Evolutionary conservation across 2,329 filamentous ascomycete species (phyloP).

Genomic region (Dothideomycetes sp.): DNA sequence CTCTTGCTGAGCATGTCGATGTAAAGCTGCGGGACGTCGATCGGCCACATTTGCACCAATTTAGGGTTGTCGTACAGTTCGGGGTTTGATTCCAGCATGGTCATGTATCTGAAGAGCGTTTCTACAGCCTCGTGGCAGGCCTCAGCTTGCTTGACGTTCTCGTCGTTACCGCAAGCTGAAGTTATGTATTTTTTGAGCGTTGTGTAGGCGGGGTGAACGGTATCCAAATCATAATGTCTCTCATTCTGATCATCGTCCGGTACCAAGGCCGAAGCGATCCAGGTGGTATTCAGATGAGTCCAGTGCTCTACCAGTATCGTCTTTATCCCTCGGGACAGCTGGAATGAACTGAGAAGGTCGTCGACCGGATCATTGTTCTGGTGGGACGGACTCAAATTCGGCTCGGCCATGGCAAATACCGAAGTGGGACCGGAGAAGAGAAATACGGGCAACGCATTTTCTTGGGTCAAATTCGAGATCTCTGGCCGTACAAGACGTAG

Average conservation of each 20-base stretch:
- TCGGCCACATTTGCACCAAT: constrained; percentile 6
- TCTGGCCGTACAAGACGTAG: constrained; percentile 8
- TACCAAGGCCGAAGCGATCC: not conserved
- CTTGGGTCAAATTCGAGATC: constrained; percentile 1
- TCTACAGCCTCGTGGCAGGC: constrained; percentile 1
- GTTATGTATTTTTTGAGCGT: not conserved
- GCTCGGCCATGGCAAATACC: constrained; percentile 8
- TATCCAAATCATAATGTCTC: not conserved
- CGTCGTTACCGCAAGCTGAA: not conserved
- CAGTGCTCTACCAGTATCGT: constrained; percentile 1
- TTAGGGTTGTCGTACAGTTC: not conserved
- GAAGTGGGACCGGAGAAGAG: constrained; percentile 10
- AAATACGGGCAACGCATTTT: constrained; percentile 9
- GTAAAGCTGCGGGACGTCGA: not conserved
- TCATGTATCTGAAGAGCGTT: constrained; percentile 2
- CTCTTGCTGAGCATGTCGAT: constrained; percentile 5
- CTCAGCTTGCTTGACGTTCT: not conserved
- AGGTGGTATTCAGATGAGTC: not conserved
- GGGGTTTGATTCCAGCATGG: constrained; percentile 1
- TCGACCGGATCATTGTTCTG: constrained; percentile 1
- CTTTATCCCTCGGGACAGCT: constrained; percentile 6
- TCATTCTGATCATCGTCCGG: not conserved
- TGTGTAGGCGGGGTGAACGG: not conserved
- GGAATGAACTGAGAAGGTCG: constrained; percentile 4
- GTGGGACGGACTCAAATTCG: not conserved